Evolutionary conservation across 2,329 filamentous ascomycete species (phyloP).

Genomic region (Claviceps arundinis): DNA sequence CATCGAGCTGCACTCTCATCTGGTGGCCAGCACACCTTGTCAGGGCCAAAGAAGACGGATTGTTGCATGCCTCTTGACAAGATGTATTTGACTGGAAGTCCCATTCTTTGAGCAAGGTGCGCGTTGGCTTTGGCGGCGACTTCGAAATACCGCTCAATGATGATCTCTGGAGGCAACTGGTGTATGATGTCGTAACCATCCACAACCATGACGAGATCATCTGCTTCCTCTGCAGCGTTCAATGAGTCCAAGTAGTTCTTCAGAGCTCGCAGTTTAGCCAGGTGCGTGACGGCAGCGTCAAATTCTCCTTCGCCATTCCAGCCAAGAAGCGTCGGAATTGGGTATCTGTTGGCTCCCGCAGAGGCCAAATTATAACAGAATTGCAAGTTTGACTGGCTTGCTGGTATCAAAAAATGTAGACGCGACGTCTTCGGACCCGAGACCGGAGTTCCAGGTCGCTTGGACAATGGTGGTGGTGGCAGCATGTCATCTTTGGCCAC

Average conservation of each 20-base stretch:
- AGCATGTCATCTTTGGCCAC: neutral
- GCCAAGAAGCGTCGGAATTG: constrained; percentile 24
- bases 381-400: constrained; percentile 21
- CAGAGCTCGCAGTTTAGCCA: constrained; percentile 26
- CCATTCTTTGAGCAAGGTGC: constrained; percentile 36
- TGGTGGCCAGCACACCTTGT: constrained; percentile 31
- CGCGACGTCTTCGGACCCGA: constrained; percentile 12
- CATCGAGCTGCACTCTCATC: constrained; percentile 24
- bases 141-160: constrained; percentile 48
- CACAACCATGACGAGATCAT: constrained; percentile 50
- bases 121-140: constrained; percentile 39
- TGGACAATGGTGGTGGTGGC: neutral
- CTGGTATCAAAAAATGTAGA: constrained; percentile 26
- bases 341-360: constrained; percentile 23
- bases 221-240: constrained; percentile 19
- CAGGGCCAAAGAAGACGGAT: constrained; percentile 30
- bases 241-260: constrained; percentile 21
- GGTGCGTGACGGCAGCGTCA: constrained; percentile 22
- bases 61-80: constrained; percentile 19
- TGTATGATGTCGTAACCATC: constrained; percentile 53
- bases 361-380: constrained; percentile 27
- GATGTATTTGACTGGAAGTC: constrained; percentile 20
- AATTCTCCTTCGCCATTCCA: constrained; percentile 23
- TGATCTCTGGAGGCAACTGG: constrained; percentile 49
- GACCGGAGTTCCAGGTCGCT: neutral